phyloP scores from a whole-genome alignment of 1,284 basidiomycete species.

The Cronartium quercuum region DNA sequence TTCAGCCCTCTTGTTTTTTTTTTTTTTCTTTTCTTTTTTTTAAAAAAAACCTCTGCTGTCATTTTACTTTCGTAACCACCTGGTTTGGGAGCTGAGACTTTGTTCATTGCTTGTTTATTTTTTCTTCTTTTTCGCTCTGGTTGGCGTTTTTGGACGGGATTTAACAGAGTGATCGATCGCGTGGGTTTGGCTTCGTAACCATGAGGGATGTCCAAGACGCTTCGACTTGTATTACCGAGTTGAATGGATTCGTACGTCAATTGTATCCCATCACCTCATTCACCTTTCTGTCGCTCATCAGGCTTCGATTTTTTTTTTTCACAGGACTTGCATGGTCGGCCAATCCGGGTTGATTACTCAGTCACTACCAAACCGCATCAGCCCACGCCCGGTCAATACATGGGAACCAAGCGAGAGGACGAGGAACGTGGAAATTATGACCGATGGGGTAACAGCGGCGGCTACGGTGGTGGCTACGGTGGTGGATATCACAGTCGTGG shows the following conservation, averaged over 20 bases:
- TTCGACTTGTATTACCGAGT: constrained; percentile 72
- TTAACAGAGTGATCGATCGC: constrained; percentile 78
- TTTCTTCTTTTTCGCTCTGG: neutral
- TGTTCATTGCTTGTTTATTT: neutral
- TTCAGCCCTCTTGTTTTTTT: constrained; percentile 10
- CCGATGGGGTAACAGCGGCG: constrained; percentile 48
- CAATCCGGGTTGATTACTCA: constrained; percentile 93
- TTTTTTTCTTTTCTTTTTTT: constrained; percentile 36
- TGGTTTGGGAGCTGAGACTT: neutral
- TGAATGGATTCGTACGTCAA: constrained; percentile 77
- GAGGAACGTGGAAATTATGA: constrained; percentile 44
- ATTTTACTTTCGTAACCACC: neutral
- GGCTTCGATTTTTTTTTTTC: neutral
- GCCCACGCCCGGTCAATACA: constrained; percentile 95
- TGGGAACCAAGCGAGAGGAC: constrained; percentile 72
- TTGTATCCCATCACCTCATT: neutral
- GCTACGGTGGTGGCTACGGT: constrained; percentile 52
- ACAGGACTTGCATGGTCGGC: constrained; percentile 85
- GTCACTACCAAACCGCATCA: constrained; percentile 87
- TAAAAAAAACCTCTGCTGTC: neutral
- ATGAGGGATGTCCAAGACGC: constrained; percentile 86
- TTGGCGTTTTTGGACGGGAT: constrained; percentile 25
- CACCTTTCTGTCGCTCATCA: neutral
- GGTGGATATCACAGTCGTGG: constrained; percentile 50
- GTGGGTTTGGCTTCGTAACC: constrained; percentile 94